These are phyloP conservation scores for Echeveria elegans DNA, from an alignment of 164 flowering plant species.

Conservation along the genomic window DNA sequence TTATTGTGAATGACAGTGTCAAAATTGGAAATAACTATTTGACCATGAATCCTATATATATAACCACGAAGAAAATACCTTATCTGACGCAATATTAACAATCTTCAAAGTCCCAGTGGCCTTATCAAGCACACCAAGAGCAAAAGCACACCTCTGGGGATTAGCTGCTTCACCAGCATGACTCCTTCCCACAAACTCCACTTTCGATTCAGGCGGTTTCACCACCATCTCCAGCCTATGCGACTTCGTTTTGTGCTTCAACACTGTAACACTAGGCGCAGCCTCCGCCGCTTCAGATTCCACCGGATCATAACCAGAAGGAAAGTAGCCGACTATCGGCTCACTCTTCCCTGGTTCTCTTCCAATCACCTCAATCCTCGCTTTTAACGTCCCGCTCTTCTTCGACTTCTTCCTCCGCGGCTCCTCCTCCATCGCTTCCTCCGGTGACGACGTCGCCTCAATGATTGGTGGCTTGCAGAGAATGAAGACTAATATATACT, in stretches of 20 bases:
- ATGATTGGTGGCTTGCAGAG: no score
- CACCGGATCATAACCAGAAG: neutral
- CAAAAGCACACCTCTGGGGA: neutral
- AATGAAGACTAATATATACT: no score
- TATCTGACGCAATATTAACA: neutral
- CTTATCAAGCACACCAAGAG: slow-evolving; percentile 2
- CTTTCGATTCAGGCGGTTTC: neutral
- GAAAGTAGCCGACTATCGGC: slow-evolving; percentile 1
- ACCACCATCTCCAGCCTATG: neutral
- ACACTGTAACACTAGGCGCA: neutral
- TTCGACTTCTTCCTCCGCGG: no score
- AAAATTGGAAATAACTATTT: no score
- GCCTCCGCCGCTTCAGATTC: neutral
- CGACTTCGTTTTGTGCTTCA: neutral
- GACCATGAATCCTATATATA: no score
- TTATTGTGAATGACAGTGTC: no score
- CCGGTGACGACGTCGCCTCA: no score
- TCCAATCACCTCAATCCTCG: neutral
- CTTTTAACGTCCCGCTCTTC: neutral
- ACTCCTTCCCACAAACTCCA: neutral
- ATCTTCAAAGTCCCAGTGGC: neutral
- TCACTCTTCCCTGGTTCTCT: neutral
- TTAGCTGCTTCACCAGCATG: neutral
- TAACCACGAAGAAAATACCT: neutral
- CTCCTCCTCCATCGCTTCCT: no score